These are phyloP conservation scores for Vigna trinervia DNA, from an alignment of 306 rosid species.

Conservation along the genomic window DNA sequence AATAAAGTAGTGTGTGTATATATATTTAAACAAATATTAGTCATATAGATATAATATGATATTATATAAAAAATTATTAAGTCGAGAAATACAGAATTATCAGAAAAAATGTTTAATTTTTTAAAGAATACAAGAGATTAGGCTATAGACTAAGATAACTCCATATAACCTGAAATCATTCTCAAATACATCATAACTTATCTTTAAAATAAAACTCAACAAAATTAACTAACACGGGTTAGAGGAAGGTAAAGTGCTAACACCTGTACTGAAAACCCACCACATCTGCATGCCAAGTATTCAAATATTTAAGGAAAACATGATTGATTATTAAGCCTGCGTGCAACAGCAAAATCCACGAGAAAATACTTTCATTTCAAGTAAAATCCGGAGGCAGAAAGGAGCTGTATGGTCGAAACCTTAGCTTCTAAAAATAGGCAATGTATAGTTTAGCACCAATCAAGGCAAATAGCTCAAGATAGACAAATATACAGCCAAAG, in stretches of 20 bases:
- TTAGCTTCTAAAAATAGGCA: not conserved
- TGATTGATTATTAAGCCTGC: not conserved
- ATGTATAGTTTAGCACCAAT: not conserved
- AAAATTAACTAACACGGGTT: no score
- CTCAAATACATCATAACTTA: no score
- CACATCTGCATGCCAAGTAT: not conserved
- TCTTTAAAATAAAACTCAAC: no score
- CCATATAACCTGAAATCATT: no score
- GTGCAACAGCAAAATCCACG: conserved; percentile 4
- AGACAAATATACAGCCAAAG: not conserved
- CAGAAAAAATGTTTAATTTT: not conserved
- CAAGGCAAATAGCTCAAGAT: conserved; percentile 20
- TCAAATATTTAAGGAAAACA: not conserved
- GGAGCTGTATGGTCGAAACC: not conserved
- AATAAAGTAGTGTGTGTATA: no score
- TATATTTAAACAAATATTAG: no score
- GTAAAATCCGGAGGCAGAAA: not conserved
- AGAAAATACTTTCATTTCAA: conserved; percentile 6
- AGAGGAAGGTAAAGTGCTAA: no score
- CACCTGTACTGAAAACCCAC: no score
- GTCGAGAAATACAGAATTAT: not conserved
- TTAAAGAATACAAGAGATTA: not conserved
- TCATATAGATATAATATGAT: no score
- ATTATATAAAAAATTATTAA: no score
- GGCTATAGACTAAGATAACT: no score